Base-by-base conservation (phyloP, 331 rosid species). In the Phaseolus coccineus region DNA sequence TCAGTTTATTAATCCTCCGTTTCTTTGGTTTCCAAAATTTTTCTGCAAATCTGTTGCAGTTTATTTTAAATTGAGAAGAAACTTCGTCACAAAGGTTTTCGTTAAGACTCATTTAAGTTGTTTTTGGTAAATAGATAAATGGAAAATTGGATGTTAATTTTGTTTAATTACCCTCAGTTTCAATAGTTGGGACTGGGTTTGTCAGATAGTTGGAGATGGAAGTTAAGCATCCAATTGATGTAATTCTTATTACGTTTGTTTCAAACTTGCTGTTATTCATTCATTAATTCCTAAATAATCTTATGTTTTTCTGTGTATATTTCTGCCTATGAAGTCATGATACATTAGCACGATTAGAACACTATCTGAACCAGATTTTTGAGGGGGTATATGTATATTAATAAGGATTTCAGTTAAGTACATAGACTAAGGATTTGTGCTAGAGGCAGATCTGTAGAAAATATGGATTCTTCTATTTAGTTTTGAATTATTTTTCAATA, bases 371-470 rank as follows among this genome's bases (percentile, higher is more conserved):
- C 40, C 40, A 15, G 63, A 25, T 46, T 33, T 57, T 82, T 37
- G 73, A 69, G 74, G 24, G 30, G 35, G 27, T 30, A 64, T 62
- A 28, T 22, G 47, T 52, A 33, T 35, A 80, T 66, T 37, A 39
- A 65, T 61, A 37, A 8, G 15, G 51, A 15, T 77, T 52, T 40
- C 35, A 22, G 30, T 33, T 44, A 3, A 55, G 25, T 40, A 8
- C 46, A 44, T 8, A 7, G 52, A 42, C 61, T 16, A 1, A 57
- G 2, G n/a, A 69, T 71, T 77, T 51, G 28, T 19, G 55, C 64
- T 22, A 16, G 69, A 47, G 66, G 46, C 68, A 30, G 77, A 28
- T 68, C 52, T 73, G 42, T 68, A 53, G 35, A 63, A 28, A 44
- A 33, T 71, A 33, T 52, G 7, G 40, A 69, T 69, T 25, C 11